These are phyloP conservation scores for Vararia minispora DNA, from an alignment of 768 basidiomycete genomes.

Conservation along the genomic window DNA sequence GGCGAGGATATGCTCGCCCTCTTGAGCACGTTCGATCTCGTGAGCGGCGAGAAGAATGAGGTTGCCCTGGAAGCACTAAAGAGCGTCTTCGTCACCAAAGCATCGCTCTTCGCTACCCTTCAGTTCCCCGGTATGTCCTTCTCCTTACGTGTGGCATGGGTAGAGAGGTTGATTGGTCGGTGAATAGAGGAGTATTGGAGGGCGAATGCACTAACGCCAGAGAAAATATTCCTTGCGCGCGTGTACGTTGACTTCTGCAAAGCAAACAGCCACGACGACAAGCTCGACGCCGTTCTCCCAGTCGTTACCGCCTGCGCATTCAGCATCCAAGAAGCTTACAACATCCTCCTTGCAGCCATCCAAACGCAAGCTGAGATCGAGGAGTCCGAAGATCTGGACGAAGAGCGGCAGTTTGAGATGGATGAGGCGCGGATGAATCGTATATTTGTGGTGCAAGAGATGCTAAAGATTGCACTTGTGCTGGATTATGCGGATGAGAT, in stretches of 20 bases:
- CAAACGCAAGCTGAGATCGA: constrained; percentile 26
- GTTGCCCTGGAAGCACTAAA: constrained; percentile 67
- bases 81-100: constrained; percentile 55
- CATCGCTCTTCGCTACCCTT: constrained; percentile 56
- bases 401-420: constrained; percentile 21
- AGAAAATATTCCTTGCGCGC: constrained; percentile 71
- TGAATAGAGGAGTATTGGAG: constrained; percentile 61
- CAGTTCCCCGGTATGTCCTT: constrained; percentile 52
- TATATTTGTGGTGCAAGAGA: constrained; percentile 68
- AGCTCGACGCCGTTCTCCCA: constrained; percentile 64
- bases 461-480: constrained; percentile 67
- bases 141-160: not conserved
- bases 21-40: constrained; percentile 50
- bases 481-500: constrained; percentile 91
- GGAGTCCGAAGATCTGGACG: constrained; percentile 27
- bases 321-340: constrained; percentile 60
- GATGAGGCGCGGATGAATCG: constrained; percentile 40
- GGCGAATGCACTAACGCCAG: constrained; percentile 53
- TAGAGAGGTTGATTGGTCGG: not conserved
- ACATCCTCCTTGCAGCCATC: constrained; percentile 38
- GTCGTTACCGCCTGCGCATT: constrained; percentile 79
- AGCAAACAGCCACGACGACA: constrained; percentile 42
- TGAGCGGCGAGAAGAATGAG: constrained; percentile 34
- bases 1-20: constrained; percentile 35
- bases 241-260: constrained; percentile 76